Base-by-base conservation (phyloP, 306 rosid species). In the Vigna angularis region DNA sequence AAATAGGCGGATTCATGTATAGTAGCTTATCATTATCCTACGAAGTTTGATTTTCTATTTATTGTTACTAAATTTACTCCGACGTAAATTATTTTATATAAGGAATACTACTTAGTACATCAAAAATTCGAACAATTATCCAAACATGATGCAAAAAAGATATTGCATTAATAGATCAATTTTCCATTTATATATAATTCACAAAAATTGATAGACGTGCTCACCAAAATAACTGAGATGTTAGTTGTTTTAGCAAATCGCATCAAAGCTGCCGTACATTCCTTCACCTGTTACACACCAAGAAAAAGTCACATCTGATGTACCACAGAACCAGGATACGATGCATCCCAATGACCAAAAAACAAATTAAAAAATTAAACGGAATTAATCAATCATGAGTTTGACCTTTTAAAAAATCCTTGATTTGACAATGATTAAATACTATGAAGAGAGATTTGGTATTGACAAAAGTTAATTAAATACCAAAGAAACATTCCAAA, bases 181-280 rank as follows among this genome's bases (percentile, higher is more conserved):
- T 49, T 17, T 18, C 53, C 68, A 44, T 70, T 44, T 14, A 52
- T 20, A 45, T 75, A 53, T 30, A 63, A 62, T 53, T 42, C 17
- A 56, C 70, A 47, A 48, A 30, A 57, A 57, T 26, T 34, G 55
- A 71, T 40, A 26, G 71, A 59, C 45, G 57, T 36, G 49, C 92
- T 87, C 79, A 95, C 98, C 98, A 95, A 79, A 45, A 95, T 76
- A 70, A 95, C 86, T 13, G 98, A 90, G 66, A 91, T 83, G 57
- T 89, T 86, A 20, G 97, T 95, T 47, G 70, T 88, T 91, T 95
- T 92, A 5, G 98, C 93, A 87, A 89, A 92, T 67, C 87, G 89
- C 85, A 92, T 91, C 91, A 95, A 80, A 73, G 97, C 91, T 15
- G 91, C 77, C 18, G 97, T 91, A 75, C 98, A 95, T 85, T 95